These are phyloP conservation scores for Epichloe hybrida DNA, from an alignment of 2,329 filamentous ascomycete species.

Conservation along the genomic window DNA sequence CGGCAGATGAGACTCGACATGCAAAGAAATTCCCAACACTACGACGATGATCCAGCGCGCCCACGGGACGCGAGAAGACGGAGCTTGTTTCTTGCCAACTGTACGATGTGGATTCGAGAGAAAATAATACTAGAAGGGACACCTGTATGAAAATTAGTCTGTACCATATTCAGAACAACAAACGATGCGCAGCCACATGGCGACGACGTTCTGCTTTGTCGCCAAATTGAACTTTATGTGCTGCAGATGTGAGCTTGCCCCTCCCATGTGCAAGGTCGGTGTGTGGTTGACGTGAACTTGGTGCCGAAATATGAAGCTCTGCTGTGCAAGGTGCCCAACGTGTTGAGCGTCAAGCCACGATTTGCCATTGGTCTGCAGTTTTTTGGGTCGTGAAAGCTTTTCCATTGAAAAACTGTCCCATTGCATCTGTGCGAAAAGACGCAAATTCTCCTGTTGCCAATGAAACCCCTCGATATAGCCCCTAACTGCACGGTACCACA, in stretches of 20 bases:
- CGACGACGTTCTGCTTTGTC: not conserved
- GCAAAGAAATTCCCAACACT: not conserved
- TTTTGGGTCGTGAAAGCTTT: no score
- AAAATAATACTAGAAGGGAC: not conserved
- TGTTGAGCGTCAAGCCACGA: no score
- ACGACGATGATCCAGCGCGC: not conserved
- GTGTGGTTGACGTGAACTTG: no score
- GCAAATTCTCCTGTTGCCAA: no score
- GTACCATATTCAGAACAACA: not conserved
- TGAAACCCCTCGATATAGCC: no score
- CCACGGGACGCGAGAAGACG: not conserved
- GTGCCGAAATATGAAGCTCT: no score
- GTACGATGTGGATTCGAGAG: slow-evolving; percentile 6
- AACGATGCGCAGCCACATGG: not conserved
- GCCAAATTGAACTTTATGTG: not conserved
- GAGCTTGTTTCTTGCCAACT: not conserved
- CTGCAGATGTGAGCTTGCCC: not conserved
- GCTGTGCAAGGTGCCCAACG: no score
- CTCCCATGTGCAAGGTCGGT: not conserved
- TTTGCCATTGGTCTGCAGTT: no score
- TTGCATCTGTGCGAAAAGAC: no score
- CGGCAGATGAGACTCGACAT: not conserved
- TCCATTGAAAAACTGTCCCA: no score
- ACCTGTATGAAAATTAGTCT: not conserved
- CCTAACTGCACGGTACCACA: no score